Evolutionary conservation across 352 stramenopile species (phyloP).

Genomic region (Globisporangium spinosum): DNA sequence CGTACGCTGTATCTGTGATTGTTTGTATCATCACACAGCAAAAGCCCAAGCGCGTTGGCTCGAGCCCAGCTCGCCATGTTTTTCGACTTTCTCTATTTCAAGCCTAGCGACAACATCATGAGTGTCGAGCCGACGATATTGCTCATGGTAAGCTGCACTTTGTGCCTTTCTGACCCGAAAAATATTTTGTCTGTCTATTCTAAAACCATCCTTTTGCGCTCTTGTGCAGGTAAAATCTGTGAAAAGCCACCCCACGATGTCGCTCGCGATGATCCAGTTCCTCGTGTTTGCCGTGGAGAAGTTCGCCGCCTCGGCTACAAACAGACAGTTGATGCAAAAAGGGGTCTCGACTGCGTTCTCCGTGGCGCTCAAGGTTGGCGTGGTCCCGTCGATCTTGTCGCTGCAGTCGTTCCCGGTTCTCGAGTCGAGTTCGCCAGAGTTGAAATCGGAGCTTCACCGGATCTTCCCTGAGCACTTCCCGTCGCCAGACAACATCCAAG

Average conservation of each 20-base stretch:
- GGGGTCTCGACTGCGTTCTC: conserved; percentile 73
- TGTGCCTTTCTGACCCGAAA: neutral
- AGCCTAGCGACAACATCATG: conserved; percentile 78
- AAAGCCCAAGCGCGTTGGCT: conserved; percentile 61
- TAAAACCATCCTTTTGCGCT: neutral
- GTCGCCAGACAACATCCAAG: conserved; percentile 48
- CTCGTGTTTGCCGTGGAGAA: conserved; percentile 84
- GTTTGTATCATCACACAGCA: conserved; percentile 29
- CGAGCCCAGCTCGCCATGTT: conserved; percentile 85
- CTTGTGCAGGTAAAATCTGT: conserved; percentile 68
- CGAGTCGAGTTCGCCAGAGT: conserved; percentile 56
- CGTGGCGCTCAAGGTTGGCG: conserved; percentile 71
- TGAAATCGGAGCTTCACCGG: conserved; percentile 68
- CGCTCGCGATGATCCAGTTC: conserved; percentile 82
- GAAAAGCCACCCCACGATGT: conserved; percentile 81
- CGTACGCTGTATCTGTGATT: neutral
- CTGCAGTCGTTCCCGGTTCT: conserved; percentile 81
- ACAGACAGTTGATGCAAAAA: conserved; percentile 79
- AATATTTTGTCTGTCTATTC: neutral
- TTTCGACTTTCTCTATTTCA: conserved; percentile 87
- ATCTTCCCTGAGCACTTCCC: conserved; percentile 85
- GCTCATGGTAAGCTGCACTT: conserved; percentile 54
- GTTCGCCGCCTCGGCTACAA: conserved; percentile 69
- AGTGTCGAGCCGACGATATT: conserved; percentile 78
- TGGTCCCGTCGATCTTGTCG: conserved; percentile 59